phyloP scores from a whole-genome alignment of 2,329 filamentous ascomycete genomes.

The Diaporthe capsici region DNA sequence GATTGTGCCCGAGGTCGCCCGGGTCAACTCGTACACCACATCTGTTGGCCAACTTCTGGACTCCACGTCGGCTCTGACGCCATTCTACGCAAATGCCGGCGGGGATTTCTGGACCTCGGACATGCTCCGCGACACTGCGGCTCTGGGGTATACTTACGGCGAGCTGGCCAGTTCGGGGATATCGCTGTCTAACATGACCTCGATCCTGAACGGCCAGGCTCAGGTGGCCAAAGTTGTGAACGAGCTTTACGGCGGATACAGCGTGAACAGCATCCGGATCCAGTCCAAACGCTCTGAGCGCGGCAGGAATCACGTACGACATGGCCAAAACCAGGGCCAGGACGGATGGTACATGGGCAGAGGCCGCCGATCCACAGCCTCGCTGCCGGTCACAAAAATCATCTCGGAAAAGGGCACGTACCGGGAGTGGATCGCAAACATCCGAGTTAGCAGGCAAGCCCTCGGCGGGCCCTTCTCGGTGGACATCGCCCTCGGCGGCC shows the following conservation, averaged over 20 bases:
- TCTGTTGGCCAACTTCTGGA: constrained; percentile 67
- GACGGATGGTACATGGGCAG: constrained; percentile 30
- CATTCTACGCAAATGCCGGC: constrained; percentile 72
- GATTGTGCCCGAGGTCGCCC: constrained; percentile 68
- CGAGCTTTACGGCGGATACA: constrained; percentile 68
- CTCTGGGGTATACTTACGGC: constrained; percentile 82
- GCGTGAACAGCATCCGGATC: constrained; percentile 52
- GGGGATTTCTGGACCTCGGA: constrained; percentile 79
- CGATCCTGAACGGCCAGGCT: constrained; percentile 52
- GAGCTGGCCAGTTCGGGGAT: constrained; percentile 63
- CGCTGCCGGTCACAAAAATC: constrained; percentile 47
- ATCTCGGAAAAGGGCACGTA: constrained; percentile 60
- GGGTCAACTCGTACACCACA: constrained; percentile 74
- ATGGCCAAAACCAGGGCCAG: constrained; percentile 34
- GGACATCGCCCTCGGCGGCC: constrained; percentile 75
- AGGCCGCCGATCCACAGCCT: not conserved
- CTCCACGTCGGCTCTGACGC: constrained; percentile 71
- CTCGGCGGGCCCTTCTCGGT: constrained; percentile 74
- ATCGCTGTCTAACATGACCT: constrained; percentile 52
- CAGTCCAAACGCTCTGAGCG: constrained; percentile 34
- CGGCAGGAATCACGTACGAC: constrained; percentile 4
- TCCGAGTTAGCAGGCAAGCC: constrained; percentile 72
- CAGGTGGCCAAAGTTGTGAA: constrained; percentile 70
- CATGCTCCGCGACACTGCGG: constrained; percentile 68
- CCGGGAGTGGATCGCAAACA: constrained; percentile 78